Evolutionary conservation across 2,329 filamentous ascomycete genomes (phyloP), one percentile per base, ranked within the genome.

Genomic region (Cladosporium sp.): DNA sequence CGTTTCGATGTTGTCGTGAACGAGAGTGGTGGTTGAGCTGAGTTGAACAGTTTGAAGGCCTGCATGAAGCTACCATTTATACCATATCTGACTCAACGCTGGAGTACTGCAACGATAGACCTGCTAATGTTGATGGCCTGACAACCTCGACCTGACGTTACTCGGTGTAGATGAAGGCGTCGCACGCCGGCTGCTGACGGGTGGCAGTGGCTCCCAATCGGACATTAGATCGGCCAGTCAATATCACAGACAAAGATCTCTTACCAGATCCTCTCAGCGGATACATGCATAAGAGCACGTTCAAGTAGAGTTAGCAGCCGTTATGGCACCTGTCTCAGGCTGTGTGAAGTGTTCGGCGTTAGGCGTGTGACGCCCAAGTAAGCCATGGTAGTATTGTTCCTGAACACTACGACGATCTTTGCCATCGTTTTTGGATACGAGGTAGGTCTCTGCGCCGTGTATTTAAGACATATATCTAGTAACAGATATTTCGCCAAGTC

Each of bases 381-480:
- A 58, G 56, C 56, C 56, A 58, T 25, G 34, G 56, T 58, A 30
- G 56, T 36, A 58, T 58, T 10, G 34, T 46, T 39, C 34, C 56
- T 58, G 56, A 21, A n/a, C 21, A n/a, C 23, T 6, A 7, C 3
- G 56, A 58, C 56, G 25, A 58, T 58, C 34, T 46, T 28, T 39
- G 25, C 36, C 36, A 46, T 36, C 34, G 11, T 14, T n/a, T 2
- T 10, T 34, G 23, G 13, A 36, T 57, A 57, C 54, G 54, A 57
- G 21, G 8, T 34, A 58, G 30, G 14, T 58, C 16, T 46, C 7
- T n/a, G 16, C 56, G 56, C 56, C 36, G 28, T 58, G 56, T 58
- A 18, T 26, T n/a, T 16, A 21, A 26, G 23, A 58, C 51, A 28
- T 2, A 5, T 18, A 14, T n/a, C 56, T 58, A 5, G 18, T 21